Percentiles rank a stretch among this genome's conserved stretches.
phyloP scores from a whole-genome alignment of 306 rosid species.

The Calophaca sinica region DNA sequence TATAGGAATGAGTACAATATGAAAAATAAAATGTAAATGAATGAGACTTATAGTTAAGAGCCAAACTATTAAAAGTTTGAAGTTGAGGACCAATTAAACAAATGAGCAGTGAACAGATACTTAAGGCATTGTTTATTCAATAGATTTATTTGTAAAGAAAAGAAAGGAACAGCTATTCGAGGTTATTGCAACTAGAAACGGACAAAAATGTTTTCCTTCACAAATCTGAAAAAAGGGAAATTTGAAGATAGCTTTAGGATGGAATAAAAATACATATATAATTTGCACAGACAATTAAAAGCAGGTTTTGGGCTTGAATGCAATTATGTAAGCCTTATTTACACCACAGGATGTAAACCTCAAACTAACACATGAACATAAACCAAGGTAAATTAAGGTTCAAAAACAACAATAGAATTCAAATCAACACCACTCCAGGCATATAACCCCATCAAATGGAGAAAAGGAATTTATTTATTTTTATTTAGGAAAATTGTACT shows the following conservation, averaged over 20 bases:
- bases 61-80: constrained; percentile 7
- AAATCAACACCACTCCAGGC: background rate
- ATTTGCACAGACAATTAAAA: background rate
- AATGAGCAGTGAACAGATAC: constrained; percentile 8
- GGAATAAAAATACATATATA: background rate
- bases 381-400: background rate
- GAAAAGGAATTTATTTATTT: background rate
- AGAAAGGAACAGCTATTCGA: background rate
- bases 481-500: background rate
- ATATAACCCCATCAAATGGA: background rate
- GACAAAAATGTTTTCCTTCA: constrained; percentile 1
- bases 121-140: background rate
- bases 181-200: background rate
- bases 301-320: background rate
- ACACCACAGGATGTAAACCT: constrained; percentile 9
- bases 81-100: constrained; percentile 16
- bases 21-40: background rate
- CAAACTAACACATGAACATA: background rate
- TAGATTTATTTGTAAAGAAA: constrained; percentile 11
- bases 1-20: background rate
- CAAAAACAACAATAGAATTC: constrained; percentile 28
- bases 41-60: background rate
- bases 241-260: constrained; percentile 2
- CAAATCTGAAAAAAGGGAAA: background rate
- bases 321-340: background rate